phyloP scores from a whole-genome alignment of 83 land plant species.

The Diphasiastrum complanatum region DNA sequence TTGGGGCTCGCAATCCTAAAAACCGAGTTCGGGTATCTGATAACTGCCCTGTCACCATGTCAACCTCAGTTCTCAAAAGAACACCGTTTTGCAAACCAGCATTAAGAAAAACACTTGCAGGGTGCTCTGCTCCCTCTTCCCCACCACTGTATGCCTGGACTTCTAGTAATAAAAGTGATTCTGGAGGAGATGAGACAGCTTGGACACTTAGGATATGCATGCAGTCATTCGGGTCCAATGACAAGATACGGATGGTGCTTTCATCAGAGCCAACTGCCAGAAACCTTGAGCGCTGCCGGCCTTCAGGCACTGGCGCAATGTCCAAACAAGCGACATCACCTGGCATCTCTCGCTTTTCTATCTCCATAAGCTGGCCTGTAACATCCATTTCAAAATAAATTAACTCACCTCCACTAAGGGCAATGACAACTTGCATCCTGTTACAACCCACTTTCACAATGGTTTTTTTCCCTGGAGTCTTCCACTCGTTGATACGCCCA shows the following conservation, averaged over 20 bases:
- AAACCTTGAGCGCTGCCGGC: conserved; percentile 90
- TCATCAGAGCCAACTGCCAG: conserved; percentile 98
- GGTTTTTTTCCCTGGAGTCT: conserved; percentile 94
- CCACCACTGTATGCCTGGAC: conserved; percentile 90
- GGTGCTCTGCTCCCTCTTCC: conserved; percentile 96
- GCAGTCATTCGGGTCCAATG: conserved; percentile 96
- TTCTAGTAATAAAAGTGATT: conserved; percentile 89
- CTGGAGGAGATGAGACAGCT: conserved; percentile 85
- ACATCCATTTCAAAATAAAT: conserved; percentile 93
- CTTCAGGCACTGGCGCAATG: conserved; percentile 99
- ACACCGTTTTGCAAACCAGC: conserved; percentile 94
- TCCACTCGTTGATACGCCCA: conserved; percentile 97
- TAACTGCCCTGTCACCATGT: conserved; percentile 95
- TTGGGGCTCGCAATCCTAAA: conserved; percentile 87
- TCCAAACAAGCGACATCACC: conserved; percentile 97
- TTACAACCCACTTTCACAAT: conserved; percentile 90
- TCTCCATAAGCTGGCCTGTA: conserved; percentile 94
- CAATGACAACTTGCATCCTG: conserved; percentile 97
- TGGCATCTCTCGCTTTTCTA: conserved; percentile 92
- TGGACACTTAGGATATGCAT: conserved; percentile 94
- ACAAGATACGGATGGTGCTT: conserved; percentile 77
- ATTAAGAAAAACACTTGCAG: conserved; percentile 95
- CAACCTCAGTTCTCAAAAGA: conserved; percentile 86
- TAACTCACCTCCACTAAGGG: conserved; percentile 89
- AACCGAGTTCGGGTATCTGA: conserved; percentile 90